These are phyloP conservation scores for Trametes elegans DNA, from an alignment of 768 basidiomycete genomes.

Conservation along the genomic window DNA sequence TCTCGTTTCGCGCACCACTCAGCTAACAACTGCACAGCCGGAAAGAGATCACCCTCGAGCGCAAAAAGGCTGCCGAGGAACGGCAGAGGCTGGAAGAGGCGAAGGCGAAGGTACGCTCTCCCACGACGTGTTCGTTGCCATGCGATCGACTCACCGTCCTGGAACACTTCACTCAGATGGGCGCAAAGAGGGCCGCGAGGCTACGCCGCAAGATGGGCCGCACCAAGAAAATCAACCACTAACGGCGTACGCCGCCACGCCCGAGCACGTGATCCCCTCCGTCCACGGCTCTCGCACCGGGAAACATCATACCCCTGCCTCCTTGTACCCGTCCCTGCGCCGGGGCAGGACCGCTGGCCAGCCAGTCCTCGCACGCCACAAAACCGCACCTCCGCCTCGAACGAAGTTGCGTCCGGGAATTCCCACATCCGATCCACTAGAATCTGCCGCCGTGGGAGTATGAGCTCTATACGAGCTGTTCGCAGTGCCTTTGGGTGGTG, in stretches of 20 bases:
- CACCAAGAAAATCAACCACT: conserved; percentile 80
- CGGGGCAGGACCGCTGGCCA: no score
- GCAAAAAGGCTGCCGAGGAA: conserved; percentile 73
- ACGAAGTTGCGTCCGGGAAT: not conserved
- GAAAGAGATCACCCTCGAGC: conserved; percentile 64
- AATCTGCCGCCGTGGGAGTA: not conserved
- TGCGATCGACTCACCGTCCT: conserved; percentile 7
- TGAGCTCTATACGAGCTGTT: not conserved
- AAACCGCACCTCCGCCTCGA: not conserved
- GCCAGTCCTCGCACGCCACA: not conserved
- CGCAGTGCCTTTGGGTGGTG: not conserved
- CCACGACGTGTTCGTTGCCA: not conserved
- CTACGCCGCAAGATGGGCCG: conserved; percentile 71
- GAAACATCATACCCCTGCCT: not conserved
- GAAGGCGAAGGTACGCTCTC: conserved; percentile 51
- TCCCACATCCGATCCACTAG: no score
- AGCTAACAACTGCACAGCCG: conserved; percentile 42
- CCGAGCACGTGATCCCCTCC: no score
- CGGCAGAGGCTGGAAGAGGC: conserved; percentile 61
- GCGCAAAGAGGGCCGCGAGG: conserved; percentile 73
- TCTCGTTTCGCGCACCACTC: not conserved
- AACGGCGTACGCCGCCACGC: conserved; percentile 25
- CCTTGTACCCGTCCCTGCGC: not conserved
- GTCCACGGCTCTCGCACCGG: no score
- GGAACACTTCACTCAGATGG: conserved; percentile 62